Base-by-base conservation (phyloP, 2,329 filamentous ascomycete species). In the Rhinocladiella mackenziei region DNA sequence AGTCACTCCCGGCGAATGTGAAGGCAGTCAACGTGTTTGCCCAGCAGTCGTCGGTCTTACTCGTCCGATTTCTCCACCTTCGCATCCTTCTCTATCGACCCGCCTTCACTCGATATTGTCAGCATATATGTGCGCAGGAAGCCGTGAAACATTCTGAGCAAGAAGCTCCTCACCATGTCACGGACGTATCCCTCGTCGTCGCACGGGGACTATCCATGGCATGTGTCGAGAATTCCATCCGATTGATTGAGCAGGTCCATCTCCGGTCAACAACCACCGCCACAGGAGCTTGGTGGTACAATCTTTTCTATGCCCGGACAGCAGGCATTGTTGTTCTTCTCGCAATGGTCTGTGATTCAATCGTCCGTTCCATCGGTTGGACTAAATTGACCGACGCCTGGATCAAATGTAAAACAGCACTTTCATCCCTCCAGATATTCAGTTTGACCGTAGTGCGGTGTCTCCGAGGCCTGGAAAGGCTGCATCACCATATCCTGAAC, bases 221-320 rank as follows among this genome's bases (percentile, higher is more conserved):
- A 7, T 43, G 39, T 13, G 39, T 43, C 13, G 39, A 43, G 19
- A 43, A 29, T 23, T 34, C 39, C 17, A 28, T 32, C 2, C 13
- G 14, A 4, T 13, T 43, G 31, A 35, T 43, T 17, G 39, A 43
- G 5, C 39, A 43, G 29, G 23, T 43, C 6, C 39, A 43, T 20
- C 20, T 35, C 6, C 39, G 39, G 15, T 32, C 39, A 11, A 35
- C 30, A 2, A 34, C 39, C 8, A 10, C 39, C 6, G 39, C 39
- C 13, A 43, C 39, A 14, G 39, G 39, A 5, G 39, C 39, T 11
- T 43, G 39, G 39, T 43, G 39, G 39, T 43, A 43, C 30, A 43
- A 43, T 18, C 23, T 43, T 11, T 43, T 34, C 31, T 43, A 43
- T 20, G 39, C 39, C n/a, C 39, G 39, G 5, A 43, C 39, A 2